Base-by-base conservation (phyloP, 2,329 filamentous ascomycete genomes). In the Aspergillus uvarum region DNA sequence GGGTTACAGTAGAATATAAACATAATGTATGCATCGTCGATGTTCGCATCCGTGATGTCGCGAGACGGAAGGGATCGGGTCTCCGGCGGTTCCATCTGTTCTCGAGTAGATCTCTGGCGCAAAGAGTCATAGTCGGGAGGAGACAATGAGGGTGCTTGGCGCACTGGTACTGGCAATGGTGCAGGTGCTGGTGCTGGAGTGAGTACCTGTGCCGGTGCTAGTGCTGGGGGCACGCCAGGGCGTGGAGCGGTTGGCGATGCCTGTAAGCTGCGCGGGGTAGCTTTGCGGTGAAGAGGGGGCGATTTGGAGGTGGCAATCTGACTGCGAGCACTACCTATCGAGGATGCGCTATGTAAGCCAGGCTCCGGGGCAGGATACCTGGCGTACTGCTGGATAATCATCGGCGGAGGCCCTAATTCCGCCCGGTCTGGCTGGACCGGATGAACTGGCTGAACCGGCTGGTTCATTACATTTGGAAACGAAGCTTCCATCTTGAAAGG, bases 1-100 rank as follows among this genome's bases (percentile, higher is more conserved):
- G 93, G 93, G 74, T 97, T 97, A 81, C 93, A 96, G 76, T 92
- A 91, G 59, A 97, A 82, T 68, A 97, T 90, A 74, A 97, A 97
- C 66, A 81, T 77, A 61, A 93, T 88, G 73, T 93, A 97, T 54
- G 91, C 88, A 72, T 94, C 87, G 70, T 93, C 90, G 65, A 97
- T 88, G 12, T 84, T 89, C 2, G 85, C 83, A 67, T 86, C 83
- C 3, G 85, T 87, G 31, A 96, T 87, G 62, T 87, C 80, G 63
- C 83, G 85, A 58, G 87, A 81, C 7, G 93, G 93, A 51, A 94
- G 76, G 21, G 76, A 65, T 54, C 84, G 81, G 29, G 69, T 64
- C 67, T 85, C 82, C 56, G 74, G 72, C 5, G 81, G 80, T 47
- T 74, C 72, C 11, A 71, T 61, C 4, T 71, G 53, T 44, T 77